Base-by-base conservation (phyloP, 192 early-diverging fungal genomes). In the Podila minutissima region DNA sequence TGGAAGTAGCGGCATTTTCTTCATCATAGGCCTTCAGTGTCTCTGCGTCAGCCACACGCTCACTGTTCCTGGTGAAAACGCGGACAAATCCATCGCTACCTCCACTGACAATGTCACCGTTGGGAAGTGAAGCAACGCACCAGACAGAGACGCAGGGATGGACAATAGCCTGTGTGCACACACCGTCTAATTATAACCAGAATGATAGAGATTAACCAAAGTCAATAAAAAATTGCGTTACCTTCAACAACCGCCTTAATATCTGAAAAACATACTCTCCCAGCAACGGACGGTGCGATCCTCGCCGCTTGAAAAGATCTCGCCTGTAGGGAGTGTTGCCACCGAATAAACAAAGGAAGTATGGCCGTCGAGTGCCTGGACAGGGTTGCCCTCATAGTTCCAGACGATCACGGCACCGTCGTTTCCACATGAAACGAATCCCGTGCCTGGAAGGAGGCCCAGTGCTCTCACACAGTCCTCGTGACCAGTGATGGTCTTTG, bases 81-180 rank as follows among this genome's bases (percentile, higher is more conserved):
- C 95, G 92, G 1, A 95, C 89, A 37, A 88, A 67, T 7, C 93
- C 91, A 86, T 99, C 96, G 67, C 93, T 95, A 17, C 91, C 87
- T 12, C 94, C 96, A 48, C 92, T 96, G 13, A 90, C 87, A 58
- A 97, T 90, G 59, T 98, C 93, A 28, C 94, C 96, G 72, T 97
- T 96, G 10, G 88, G 87, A 26, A 96, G 77, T 2, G 83, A 71
- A 0, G 90, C 84, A 4, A 98, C 93, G 20, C 91, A 89, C 98
- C 98, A 99, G 12, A 99, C 95, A 8, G 97, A 97, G 12, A 92
- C 90, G 31, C 95, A 92, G 5, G 98, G 97, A 61, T 95, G 92
- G 19, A 89, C 72, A 55, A 99, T 91, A 1, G 93, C 93, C 71
- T 99, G 97, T 24, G 86, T 86, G 64, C 91, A 90, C 24, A 84